Evolutionary conservation across 1,284 basidiomycete genomes (phyloP), one percentile per base, ranked within the genome.

Genomic region (Heterobasidion annosum): DNA sequence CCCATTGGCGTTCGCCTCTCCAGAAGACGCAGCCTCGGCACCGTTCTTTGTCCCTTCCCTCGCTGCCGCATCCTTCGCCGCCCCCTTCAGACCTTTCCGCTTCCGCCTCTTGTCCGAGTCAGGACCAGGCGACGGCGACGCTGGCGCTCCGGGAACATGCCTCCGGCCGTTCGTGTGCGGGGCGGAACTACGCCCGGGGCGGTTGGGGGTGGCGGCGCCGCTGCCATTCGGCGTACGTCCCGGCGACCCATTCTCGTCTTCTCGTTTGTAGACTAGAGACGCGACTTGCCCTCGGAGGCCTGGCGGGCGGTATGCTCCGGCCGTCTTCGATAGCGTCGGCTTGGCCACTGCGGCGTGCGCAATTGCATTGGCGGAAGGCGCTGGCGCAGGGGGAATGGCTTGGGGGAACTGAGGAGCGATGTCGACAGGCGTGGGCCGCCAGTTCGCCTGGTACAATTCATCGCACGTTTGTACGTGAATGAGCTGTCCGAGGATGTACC

Each of bases 401-500:
- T 75, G 74, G 0, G 86, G 88, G 78, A 98, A 98, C 0, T 82
- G 69, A 0, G 85, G 78, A 16, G 82, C 77, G 15, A 76, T 73
- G 33, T 87, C 83, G 8, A 88, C 71, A 43, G 79, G 78, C 1
- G 75, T 77, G 1, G 95, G 94, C 45, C 90, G 75, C 93, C 94
- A 98, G 0, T 81, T 77, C 1, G 83, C 78, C 68, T 93, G 91
- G 68, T 96, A 96, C n/a, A 94, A 76, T 66, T 96, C 92, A 15
- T 95, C 90, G 52, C 83, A 71, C 53, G 73, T 65, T 63, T 94
- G 87, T 8, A 88, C 72, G 59, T 96, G 91, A 35, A 98, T 68
- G 19, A 99, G 80, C 5, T 85, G 77, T 8, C 96, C 95, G 0
- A 85, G 82, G 68, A 91, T 94, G 70, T 98, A 94, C 90, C 91